Evolutionary conservation across 2,329 filamentous ascomycete genomes (phyloP).

Genomic region (Rhytidhysteron rufulum): DNA sequence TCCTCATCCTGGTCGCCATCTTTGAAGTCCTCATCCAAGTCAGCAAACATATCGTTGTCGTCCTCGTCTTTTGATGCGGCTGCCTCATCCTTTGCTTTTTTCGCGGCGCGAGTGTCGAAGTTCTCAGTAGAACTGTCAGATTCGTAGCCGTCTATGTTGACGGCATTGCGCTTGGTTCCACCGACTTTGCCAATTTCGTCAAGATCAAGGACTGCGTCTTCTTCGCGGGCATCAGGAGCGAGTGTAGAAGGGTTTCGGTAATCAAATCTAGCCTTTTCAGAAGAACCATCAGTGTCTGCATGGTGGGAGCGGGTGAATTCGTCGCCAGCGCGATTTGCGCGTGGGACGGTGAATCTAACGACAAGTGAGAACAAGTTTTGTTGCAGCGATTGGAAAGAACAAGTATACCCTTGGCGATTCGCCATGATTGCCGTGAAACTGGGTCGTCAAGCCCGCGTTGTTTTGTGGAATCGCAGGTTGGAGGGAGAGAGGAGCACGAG

Average conservation of each 20-base stretch:
- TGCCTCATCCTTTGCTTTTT: slow-evolving; percentile 48
- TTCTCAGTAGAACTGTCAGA: slow-evolving; percentile 90
- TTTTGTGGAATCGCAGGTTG: too few species aligned
- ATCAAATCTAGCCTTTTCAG: slow-evolving; percentile 88
- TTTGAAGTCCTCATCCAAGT: slow-evolving; percentile 56
- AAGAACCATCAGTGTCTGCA: slow-evolving; percentile 51
- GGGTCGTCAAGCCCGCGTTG: too few species aligned
- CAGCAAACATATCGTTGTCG: slow-evolving; percentile 79
- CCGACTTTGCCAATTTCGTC: slow-evolving; percentile 81
- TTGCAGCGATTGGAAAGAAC: not conserved
- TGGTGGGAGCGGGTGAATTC: slow-evolving; percentile 74
- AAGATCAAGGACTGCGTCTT: slow-evolving; percentile 71
- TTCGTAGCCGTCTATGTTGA: slow-evolving; percentile 96
- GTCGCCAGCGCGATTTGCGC: slow-evolving; percentile 80
- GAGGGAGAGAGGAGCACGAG: slow-evolving; percentile 1
- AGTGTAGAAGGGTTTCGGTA: slow-evolving; percentile 90
- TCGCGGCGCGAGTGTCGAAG: slow-evolving; percentile 70
- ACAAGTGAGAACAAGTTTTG: slow-evolving; percentile 23
- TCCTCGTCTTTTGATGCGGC: slow-evolving; percentile 57
- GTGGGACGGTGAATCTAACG: slow-evolving; percentile 51
- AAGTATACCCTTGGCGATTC: not conserved
- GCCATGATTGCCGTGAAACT: not conserved
- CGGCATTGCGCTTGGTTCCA: slow-evolving; percentile 82
- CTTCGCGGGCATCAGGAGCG: slow-evolving; percentile 73
- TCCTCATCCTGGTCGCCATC: slow-evolving; percentile 55